Conservation (phyloP, 2,329 filamentous ascomycete genomes). For the Escovopsis sp. region DNA sequence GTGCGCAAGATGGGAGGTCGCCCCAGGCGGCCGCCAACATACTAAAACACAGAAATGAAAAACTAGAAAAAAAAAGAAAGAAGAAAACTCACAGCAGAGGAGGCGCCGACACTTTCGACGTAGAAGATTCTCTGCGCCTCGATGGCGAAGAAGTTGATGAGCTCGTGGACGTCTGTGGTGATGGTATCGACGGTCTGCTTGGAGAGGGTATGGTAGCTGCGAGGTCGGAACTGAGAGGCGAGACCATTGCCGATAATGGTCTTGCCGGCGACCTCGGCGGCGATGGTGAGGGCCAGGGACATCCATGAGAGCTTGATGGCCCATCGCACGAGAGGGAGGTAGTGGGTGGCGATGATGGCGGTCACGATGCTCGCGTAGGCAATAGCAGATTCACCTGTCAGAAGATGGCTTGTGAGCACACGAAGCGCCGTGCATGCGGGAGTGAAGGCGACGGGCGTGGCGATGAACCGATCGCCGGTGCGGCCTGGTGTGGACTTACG, state of each 20-base stretch:
- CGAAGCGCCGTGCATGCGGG: too few relatives aligned
- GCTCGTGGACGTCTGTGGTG: constrained; percentile 50
- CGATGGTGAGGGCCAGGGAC: constrained; percentile 42
- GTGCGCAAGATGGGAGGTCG: not conserved
- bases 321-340: constrained; percentile 52
- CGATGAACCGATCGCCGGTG: not conserved
- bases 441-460: not conserved
- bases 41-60: not conserved
- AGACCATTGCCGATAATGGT: constrained; percentile 45
- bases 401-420: constrained; percentile 5
- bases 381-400: constrained; percentile 46
- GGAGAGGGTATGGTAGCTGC: constrained; percentile 52
- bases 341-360: constrained; percentile 48
- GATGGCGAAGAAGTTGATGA: constrained; percentile 58
- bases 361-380: constrained; percentile 44
- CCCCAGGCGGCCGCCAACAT: not conserved
- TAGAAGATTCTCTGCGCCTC: constrained; percentile 55
- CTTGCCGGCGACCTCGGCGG: constrained; percentile 48
- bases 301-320: constrained; percentile 51
- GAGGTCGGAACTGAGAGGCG: constrained; percentile 50
- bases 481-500: constrained; percentile 28
- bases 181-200: constrained; percentile 45
- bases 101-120: constrained; percentile 49
- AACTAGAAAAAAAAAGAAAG: not conserved
- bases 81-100: constrained; percentile 37